A percentile compares a stretch with the other conserved stretches of the same genome.
phyloP scores from a whole-genome alignment of 2,329 filamentous ascomycete genomes.

The Chaetomiaceae sp. region DNA sequence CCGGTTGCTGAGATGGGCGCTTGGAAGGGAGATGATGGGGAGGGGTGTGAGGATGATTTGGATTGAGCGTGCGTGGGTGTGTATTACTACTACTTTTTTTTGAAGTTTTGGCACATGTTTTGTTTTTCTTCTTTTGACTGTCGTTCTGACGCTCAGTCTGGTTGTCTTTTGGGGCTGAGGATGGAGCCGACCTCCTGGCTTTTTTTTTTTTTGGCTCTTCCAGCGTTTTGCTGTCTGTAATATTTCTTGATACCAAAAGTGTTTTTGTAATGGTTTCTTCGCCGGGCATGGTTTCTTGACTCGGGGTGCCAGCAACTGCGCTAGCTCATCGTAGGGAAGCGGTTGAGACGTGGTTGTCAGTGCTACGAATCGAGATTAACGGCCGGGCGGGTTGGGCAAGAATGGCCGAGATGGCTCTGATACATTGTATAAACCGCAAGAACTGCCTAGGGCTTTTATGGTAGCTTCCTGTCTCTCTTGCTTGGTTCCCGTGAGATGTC shows the following conservation, averaged over 20 bases:
- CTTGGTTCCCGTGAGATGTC: too few species aligned
- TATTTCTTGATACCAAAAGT: neutral
- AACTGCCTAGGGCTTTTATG: too few species aligned
- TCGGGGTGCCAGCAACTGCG: too few species aligned
- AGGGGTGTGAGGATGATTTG: constrained; percentile 33
- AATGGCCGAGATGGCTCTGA: too few species aligned
- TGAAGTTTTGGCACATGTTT: neutral
- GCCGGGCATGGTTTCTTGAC: too few species aligned
- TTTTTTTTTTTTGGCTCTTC: neutral
- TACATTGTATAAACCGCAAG: too few species aligned
- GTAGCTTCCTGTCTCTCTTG: too few species aligned
- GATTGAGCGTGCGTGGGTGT: too few species aligned
- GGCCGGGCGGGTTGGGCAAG: too few species aligned
- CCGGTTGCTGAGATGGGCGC: constrained; percentile 55
- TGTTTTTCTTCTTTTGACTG: neutral
- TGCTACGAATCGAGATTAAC: too few species aligned
- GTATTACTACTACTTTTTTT: too few species aligned
- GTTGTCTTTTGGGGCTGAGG: neutral
- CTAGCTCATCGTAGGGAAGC: neutral
- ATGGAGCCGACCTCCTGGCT: neutral
- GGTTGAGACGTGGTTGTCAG: neutral
- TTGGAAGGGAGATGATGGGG: constrained; percentile 48
- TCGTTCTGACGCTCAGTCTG: neutral
- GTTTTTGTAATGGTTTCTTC: neutral
- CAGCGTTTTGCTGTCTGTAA: neutral